A percentile compares a stretch with the other conserved stretches of the same genome.
phyloP scores from a whole-genome alignment of 2,329 filamentous ascomycete species.

The Sclerotinia borealis region DNA sequence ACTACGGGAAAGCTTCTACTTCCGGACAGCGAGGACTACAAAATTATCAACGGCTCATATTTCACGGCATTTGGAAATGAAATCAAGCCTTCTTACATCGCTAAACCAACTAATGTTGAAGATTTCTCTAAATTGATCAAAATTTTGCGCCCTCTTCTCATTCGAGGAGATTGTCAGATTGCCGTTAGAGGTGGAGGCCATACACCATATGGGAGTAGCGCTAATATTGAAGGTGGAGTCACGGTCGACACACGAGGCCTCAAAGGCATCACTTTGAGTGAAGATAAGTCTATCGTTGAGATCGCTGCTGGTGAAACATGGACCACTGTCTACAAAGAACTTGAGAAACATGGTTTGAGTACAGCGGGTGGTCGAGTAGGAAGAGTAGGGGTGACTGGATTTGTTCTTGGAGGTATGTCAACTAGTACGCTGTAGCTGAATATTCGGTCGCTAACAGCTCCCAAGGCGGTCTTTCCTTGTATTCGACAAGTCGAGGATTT shows the following conservation, averaged over 20 bases:
- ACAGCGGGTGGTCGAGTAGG: background rate
- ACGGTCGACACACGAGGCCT: conserved; percentile 40
- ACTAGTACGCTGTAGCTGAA: background rate
- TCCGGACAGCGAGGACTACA: background rate
- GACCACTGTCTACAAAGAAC: conserved; percentile 34
- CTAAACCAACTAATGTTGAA: background rate
- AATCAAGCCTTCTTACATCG: background rate
- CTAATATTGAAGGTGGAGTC: conserved; percentile 44
- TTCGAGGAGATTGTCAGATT: conserved; percentile 26
- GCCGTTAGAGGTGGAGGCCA: conserved; percentile 39
- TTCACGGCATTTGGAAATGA: background rate
- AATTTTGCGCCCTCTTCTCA: background rate
- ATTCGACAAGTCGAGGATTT: conserved; percentile 38
- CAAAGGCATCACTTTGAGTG: conserved; percentile 21
- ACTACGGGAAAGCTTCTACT: background rate
- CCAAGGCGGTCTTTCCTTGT: conserved; percentile 24
- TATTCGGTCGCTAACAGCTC: background rate
- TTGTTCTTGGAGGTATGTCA: background rate
- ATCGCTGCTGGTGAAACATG: conserved; percentile 36
- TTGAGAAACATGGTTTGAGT: conserved; percentile 24
- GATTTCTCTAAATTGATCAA: background rate
- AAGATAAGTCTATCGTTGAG: conserved; percentile 27
- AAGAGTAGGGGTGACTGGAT: background rate
- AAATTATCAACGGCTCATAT: background rate
- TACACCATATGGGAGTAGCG: conserved; percentile 37